Base-by-base conservation (phyloP, 2,329 filamentous ascomycete species). In the Xylariaceae sp. region DNA sequence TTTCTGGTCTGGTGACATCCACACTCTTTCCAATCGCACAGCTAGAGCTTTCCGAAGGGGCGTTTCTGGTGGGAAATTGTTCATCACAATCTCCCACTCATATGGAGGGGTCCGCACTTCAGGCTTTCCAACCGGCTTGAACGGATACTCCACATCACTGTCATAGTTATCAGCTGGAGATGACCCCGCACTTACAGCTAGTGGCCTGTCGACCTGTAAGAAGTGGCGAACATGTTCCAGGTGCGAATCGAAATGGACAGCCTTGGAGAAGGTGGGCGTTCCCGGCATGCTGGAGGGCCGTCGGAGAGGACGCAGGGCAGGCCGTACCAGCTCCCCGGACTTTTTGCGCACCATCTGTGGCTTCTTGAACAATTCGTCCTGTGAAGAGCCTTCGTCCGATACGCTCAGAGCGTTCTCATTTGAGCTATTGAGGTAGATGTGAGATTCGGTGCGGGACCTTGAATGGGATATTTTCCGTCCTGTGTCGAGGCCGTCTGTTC, bases 301-400 rank as follows among this genome's bases (percentile, higher is more conserved):
- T 49, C 87, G 76, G 49, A 78, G 76, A n/a, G 83, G 80, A 35
- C 92, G 81, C 36, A 98, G 75, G 14, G 92, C 92, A 9, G 92
- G 92, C 53, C 92, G 83, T 41, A 98, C 92, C 24, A 98, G 74
- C 66, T 98, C 92, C 23, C 92, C 92, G 27, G 92, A 97, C 73
- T 98, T 98, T 70, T 98, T 98, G 55, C 92, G 82, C 9, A 98
- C 81, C 80, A 97, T 94, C 38, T 81, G 81, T n/a, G 89, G 88
- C 66, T 92, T 94, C 53, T 68, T 71, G 47, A 59, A 63, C 44
- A 74, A 53, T 40, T 82, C 66, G 61, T 78, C 66, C 56, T 51
- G 51, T 60, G 73, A 82, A 50, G 64, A 76, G 57, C 83, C 81
- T 44, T 85, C 80, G 34, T 82, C 78, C 1, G 77, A 80, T 7